Evolutionary conservation across 768 basidiomycete species (phyloP), one percentile per base, ranked within the genome.

Genomic region (Tulasnella calospora): DNA sequence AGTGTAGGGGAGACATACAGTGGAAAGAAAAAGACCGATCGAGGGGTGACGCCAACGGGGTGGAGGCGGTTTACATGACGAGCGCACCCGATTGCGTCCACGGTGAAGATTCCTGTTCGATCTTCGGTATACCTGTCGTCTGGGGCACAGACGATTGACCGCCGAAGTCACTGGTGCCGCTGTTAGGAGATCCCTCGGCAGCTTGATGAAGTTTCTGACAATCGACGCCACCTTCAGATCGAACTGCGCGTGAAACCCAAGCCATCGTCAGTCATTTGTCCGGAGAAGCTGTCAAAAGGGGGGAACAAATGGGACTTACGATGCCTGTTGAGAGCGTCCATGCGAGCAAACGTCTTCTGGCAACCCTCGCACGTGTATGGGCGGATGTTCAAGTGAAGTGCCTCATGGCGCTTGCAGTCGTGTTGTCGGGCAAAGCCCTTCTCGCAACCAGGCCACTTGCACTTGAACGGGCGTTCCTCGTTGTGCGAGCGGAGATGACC

Each of bases 401-500:
- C 92, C 84, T 98, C 96, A 82, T 99, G 97, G 2, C 96, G 90
- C 83, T 97, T 98, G 85, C 96, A 98, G 83, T 99, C 96, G 82
- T 98, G 96, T 83, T 97, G 94, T 77, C 96, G 85, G 36, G 94
- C 96, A 80, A 98, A 96, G 33, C 96, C 94, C 85, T 98, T 97
- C 36, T 91, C 92, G 82, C 96, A 98, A 33, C 94, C 95, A 0
- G 94, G 94, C 91, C 95, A 97, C 82, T 93, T 92, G 86, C 96
- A 98, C 84, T 92, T 90, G 88, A 95, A 98, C 41, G 96, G 96
- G 80, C 95, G 92, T 84, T 97, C 95, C 84, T 96, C 96, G 79
- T 93, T 95, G 82, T 98, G 96, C 19, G 94, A 95, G 57, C 96
- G 92, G 81, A 98, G 88, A 83, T 98, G 96, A n/a, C 96, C 92